A percentile compares a stretch with the other conserved stretches of the same genome.
Evolutionary conservation across 2,329 filamentous ascomycete genomes (phyloP).

Genomic region (Phialophora expanda): DNA sequence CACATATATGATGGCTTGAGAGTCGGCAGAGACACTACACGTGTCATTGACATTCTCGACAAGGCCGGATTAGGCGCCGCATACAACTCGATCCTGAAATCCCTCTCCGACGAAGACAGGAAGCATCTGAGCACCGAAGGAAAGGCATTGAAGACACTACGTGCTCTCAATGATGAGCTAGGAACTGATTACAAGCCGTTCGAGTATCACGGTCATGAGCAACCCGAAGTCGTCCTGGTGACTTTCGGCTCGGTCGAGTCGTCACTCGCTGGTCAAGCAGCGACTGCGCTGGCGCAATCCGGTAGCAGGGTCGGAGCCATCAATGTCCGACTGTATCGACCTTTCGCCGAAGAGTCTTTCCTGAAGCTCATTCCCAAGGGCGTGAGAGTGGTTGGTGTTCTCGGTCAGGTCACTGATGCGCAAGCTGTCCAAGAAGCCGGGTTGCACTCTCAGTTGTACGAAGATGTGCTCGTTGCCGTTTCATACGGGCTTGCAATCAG

Average conservation of each 20-base stretch:
- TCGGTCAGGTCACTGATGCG: slow-evolving; percentile 83
- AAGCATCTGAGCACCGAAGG: slow-evolving; percentile 73
- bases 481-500: slow-evolving; percentile 75
- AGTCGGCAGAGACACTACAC: slow-evolving; percentile 79
- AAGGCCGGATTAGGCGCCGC: slow-evolving; percentile 70
- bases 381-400: slow-evolving; percentile 75
- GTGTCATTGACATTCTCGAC: slow-evolving; percentile 81
- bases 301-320: slow-evolving; percentile 83
- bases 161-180: slow-evolving; percentile 84
- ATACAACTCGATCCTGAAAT: slow-evolving; percentile 70
- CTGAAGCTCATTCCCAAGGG: slow-evolving; percentile 78
- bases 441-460: slow-evolving; percentile 82
- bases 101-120: slow-evolving; percentile 66
- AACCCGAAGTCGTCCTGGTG: slow-evolving; percentile 81
- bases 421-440: slow-evolving; percentile 74
- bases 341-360: slow-evolving; percentile 95
- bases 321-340: slow-evolving; percentile 90
- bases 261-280: slow-evolving; percentile 81
- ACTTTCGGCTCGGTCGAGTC: slow-evolving; percentile 92
- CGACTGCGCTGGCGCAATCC: slow-evolving; percentile 71
- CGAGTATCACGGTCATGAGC: slow-evolving; percentile 86
- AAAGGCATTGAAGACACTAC: slow-evolving; percentile 72
- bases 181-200: slow-evolving; percentile 92
- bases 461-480: slow-evolving; percentile 85
- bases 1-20: slow-evolving; percentile 88